These are phyloP conservation scores for Fomitiporia mediterranea DNA, from an alignment of 1,284 basidiomycete genomes.

Conservation along the genomic window DNA sequence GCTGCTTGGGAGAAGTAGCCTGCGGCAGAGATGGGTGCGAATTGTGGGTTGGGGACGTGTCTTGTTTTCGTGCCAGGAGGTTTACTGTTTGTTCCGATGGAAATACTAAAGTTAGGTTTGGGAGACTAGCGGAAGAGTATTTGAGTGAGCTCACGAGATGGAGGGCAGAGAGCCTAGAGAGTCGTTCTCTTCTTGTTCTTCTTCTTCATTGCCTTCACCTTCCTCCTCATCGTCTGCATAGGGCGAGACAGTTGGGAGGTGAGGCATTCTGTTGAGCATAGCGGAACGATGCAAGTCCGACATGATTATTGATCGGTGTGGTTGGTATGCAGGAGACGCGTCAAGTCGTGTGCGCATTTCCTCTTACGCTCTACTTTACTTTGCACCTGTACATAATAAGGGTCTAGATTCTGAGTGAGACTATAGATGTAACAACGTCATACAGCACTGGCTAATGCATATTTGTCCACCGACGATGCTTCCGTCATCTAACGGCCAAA, in stretches of 20 bases:
- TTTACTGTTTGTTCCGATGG: neutral
- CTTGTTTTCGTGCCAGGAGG: constrained; percentile 23
- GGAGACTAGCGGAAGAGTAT: neutral
- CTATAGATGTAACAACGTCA: too few species aligned
- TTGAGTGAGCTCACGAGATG: constrained; percentile 44
- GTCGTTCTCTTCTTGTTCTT: constrained; percentile 58
- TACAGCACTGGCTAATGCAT: too few species aligned
- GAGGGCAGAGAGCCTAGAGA: constrained; percentile 55
- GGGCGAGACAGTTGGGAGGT: constrained; percentile 35
- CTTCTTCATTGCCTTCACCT: constrained; percentile 51
- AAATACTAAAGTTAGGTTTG: constrained; percentile 20
- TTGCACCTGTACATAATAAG: too few species aligned
- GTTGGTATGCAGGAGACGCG: neutral
- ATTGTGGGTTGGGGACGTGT: constrained; percentile 50
- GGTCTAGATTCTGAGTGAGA: too few species aligned
- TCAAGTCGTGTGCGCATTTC: neutral
- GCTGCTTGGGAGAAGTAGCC: constrained; percentile 73
- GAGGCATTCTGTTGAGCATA: constrained; percentile 62
- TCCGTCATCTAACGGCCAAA: too few species aligned
- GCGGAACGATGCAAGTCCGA: constrained; percentile 67
- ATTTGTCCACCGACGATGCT: too few species aligned
- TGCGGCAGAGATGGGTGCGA: constrained; percentile 69
- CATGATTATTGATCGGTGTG: constrained; percentile 41
- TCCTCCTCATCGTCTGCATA: constrained; percentile 23
- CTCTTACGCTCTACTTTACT: too few species aligned